Evolutionary conservation across 1,284 basidiomycete genomes (phyloP).

Genomic region (Naganishia cerealis): DNA sequence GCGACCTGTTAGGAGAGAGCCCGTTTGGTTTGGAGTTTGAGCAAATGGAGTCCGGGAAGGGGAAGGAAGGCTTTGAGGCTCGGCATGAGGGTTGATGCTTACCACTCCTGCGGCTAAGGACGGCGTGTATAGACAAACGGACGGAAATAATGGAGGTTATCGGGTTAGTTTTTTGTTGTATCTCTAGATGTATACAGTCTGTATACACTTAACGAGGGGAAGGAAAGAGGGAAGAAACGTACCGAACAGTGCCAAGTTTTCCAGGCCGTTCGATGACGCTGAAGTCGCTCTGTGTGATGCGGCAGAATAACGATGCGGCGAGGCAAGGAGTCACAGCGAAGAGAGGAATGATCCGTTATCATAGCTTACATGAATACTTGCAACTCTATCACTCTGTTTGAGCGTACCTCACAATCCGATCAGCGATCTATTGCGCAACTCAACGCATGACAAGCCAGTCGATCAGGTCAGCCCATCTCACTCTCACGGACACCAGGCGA

Average conservation of each 20-base stretch:
- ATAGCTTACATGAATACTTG: no score
- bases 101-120: neutral
- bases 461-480: neutral
- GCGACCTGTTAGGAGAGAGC: neutral
- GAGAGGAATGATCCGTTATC: no score
- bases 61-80: neutral
- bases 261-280: constrained; percentile 17
- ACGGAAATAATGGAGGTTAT: neutral
- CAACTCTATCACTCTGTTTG: neutral
- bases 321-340: no score
- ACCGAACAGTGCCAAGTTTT: constrained; percentile 17
- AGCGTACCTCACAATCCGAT: constrained; percentile 4
- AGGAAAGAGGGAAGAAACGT: neutral
- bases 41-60: neutral
- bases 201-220: no score
- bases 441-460: neutral
- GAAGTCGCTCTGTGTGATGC: neutral
- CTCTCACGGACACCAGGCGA: neutral
- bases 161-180: no score
- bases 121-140: neutral
- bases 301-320: neutral
- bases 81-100: neutral
- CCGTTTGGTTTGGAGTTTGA: neutral
- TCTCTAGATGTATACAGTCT: no score
- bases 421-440: neutral